Conservation (phyloP, 208 protist species). For the Leishmania braziliensis region DNA sequence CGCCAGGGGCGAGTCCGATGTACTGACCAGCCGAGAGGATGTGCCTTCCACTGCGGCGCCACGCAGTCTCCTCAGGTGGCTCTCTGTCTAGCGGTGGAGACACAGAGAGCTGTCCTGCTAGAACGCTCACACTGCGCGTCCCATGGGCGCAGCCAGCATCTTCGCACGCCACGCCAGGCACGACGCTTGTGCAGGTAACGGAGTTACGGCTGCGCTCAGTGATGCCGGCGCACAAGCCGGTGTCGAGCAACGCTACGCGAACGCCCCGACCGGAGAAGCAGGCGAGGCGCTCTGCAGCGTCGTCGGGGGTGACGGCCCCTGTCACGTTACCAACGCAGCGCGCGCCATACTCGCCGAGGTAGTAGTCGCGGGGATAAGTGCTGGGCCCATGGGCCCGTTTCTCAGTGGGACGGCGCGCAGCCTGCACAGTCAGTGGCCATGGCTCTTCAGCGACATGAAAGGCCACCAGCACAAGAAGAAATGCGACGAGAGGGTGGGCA, state of each 20-base stretch:
- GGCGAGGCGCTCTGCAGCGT: background rate
- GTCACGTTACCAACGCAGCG: slow-evolving; percentile 3
- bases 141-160: slow-evolving; percentile 94
- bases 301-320: background rate
- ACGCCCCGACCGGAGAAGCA: slow-evolving; percentile 54
- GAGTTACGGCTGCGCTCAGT: slow-evolving; percentile 24
- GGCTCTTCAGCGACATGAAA: background rate
- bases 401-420: background rate
- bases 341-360: slow-evolving; percentile 20
- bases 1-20: slow-evolving; percentile 93
- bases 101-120: slow-evolving; percentile 64
- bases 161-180: slow-evolving; percentile 54
- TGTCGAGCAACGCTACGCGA: slow-evolving; percentile 69
- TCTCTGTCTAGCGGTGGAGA: background rate
- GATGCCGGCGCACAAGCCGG: slow-evolving; percentile 39
- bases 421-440: background rate
- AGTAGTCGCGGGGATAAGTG: slow-evolving; percentile 26
- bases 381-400: background rate
- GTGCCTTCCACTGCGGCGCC: slow-evolving; percentile 5
- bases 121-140: slow-evolving; percentile 95
- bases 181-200: slow-evolving; percentile 57
- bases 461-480: background rate
- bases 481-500: background rate
- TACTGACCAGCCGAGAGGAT: slow-evolving; percentile 22
- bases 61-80: background rate